A percentile compares a stretch with the other conserved stretches of the same genome.
These are phyloP conservation scores for Trametes sp. DNA, from an alignment of 1,284 basidiomycete species.

Conservation along the genomic window DNA sequence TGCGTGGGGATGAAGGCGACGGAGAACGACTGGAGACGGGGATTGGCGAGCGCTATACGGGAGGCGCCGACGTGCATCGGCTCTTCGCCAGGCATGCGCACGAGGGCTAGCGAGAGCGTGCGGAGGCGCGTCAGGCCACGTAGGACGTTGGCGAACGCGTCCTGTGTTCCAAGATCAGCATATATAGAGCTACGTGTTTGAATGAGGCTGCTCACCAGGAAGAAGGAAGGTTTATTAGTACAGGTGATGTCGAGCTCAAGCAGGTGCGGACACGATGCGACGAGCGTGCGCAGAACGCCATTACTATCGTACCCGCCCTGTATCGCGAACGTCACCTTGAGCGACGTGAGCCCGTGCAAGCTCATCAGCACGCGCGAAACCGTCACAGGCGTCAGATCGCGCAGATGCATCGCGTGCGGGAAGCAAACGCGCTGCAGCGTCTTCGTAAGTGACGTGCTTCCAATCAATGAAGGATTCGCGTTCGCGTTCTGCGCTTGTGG, in stretches of 20 bases:
- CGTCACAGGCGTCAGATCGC: slow-evolving; percentile 67
- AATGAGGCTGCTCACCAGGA: no score
- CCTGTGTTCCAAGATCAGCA: slow-evolving; percentile 33
- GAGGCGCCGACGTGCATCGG: slow-evolving; percentile 62
- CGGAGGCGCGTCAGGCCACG: slow-evolving; percentile 67
- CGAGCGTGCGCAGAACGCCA: slow-evolving; percentile 68
- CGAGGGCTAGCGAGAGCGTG: slow-evolving; percentile 65
- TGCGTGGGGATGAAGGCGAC: slow-evolving; percentile 63
- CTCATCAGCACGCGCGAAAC: slow-evolving; percentile 63
- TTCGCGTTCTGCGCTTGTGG: slow-evolving; percentile 21
- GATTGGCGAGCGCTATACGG: slow-evolving; percentile 68
- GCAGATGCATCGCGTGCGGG: slow-evolving; percentile 69
- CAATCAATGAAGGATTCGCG: slow-evolving; percentile 9
- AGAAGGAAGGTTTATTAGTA: slow-evolving; percentile 72
- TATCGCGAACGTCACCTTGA: slow-evolving; percentile 69
- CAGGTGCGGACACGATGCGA: slow-evolving; percentile 67
- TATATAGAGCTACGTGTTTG: no score
- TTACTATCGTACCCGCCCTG: slow-evolving; percentile 78
- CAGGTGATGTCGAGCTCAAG: slow-evolving; percentile 68
- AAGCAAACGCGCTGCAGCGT: slow-evolving; percentile 56
- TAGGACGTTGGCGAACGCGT: slow-evolving; percentile 47
- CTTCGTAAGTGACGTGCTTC: slow-evolving; percentile 43
- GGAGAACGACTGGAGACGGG: slow-evolving; percentile 66
- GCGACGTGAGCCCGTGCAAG: slow-evolving; percentile 58
- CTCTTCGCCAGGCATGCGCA: slow-evolving; percentile 71